Evolutionary conservation across 2,329 filamentous ascomycete species (phyloP).

Genomic region (Cercospora sesami): DNA sequence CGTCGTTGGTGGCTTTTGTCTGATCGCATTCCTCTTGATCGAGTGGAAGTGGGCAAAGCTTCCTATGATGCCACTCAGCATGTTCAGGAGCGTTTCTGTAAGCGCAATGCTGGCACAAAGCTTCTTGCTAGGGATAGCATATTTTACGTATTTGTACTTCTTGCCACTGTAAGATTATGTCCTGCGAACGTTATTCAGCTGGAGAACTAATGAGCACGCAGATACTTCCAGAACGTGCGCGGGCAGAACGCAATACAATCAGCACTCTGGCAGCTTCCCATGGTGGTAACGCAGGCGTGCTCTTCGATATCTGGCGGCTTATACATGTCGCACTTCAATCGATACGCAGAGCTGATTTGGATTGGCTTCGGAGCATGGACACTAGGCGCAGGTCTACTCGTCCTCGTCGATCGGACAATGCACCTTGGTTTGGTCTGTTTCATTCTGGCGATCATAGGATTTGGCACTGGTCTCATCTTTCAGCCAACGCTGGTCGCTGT

Average conservation of each 20-base stretch:
- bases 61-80: constrained; percentile 59
- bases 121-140: not conserved
- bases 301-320: not conserved
- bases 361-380: not conserved
- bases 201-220: not conserved
- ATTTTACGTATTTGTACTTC: not conserved
- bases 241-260: not conserved
- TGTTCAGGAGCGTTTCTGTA: constrained; percentile 59
- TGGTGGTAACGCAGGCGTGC: not conserved
- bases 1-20: not conserved
- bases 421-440: not conserved
- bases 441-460: not conserved
- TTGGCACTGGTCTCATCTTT: not conserved
- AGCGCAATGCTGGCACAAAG: constrained; percentile 37
- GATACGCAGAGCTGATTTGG: not conserved
- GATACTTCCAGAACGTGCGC: not conserved
- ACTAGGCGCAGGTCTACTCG: not conserved
- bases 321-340: not conserved
- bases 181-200: too few species aligned
- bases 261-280: not conserved
- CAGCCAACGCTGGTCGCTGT: not conserved
- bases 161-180: not conserved
- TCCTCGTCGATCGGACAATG: not conserved
- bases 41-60: constrained; percentile 58
- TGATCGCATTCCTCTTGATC: constrained; percentile 51